Percentiles rank a stretch among this genome's conserved stretches.
Evolutionary conservation across 805 yeast genomes (phyloP).

Genomic region (Teunomyces aglyptinius): DNA sequence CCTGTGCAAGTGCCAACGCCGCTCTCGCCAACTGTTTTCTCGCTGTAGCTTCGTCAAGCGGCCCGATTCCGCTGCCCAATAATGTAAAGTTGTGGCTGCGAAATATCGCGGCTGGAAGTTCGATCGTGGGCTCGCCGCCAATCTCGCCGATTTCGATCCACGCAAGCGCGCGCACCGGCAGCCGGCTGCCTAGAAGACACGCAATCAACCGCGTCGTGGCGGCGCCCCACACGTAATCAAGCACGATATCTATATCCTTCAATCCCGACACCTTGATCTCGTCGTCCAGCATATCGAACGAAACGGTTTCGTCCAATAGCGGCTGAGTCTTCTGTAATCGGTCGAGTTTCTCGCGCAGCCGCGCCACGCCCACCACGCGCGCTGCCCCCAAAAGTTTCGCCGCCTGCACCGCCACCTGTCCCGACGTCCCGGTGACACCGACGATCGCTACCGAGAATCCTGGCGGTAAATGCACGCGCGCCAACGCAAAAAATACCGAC

Average conservation of each 20-base stretch:
- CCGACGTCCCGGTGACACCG: slow-evolving; percentile 12
- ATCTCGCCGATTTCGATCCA: slow-evolving; percentile 12
- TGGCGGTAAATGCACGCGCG: slow-evolving; percentile 7
- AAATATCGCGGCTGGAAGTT: slow-evolving; percentile 6
- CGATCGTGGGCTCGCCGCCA: slow-evolving; percentile 7
- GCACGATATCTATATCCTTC: slow-evolving; percentile 9
- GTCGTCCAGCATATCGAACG: slow-evolving; percentile 2
- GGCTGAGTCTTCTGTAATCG: slow-evolving; percentile 4
- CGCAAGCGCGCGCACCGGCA: slow-evolving; percentile 3
- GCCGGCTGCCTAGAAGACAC: neutral
- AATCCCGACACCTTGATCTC: neutral
- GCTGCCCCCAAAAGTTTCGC: slow-evolving; percentile 8
- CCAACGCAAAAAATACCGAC: slow-evolving; percentile 9
- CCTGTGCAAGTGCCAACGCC: slow-evolving; percentile 5
- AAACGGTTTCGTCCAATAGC: slow-evolving; percentile 6
- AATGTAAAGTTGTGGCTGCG: slow-evolving; percentile 9
- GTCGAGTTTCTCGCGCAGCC: slow-evolving; percentile 4
- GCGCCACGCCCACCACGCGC: slow-evolving; percentile 9
- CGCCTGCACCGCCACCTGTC: slow-evolving; percentile 9
- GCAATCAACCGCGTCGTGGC: slow-evolving; percentile 4
- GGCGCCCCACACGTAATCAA: slow-evolving; percentile 11
- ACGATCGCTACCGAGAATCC: slow-evolving; percentile 8
- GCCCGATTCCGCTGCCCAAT: slow-evolving; percentile 13
- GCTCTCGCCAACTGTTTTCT: neutral
- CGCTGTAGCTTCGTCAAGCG: neutral